Percentiles rank a stretch among this genome's conserved stretches.
Conservation (phyloP, 1,284 basidiomycete genomes). For the Agaricales sp. region DNA sequence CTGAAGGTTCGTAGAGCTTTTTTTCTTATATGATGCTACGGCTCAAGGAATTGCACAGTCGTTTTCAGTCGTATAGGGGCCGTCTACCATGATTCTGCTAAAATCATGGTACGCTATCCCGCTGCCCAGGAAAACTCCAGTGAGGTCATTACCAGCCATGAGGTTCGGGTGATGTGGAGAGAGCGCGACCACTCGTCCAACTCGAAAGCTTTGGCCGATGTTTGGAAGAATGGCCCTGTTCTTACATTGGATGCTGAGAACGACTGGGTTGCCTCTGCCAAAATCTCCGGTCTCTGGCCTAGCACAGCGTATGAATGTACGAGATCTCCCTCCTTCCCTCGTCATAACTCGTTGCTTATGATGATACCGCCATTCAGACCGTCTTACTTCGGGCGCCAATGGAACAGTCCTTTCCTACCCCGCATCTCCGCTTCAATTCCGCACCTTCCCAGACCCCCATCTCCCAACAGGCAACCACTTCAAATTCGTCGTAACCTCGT, state of each 20-base stretch:
- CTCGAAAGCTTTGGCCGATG: slow-evolving; percentile 9
- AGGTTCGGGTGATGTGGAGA: slow-evolving; percentile 37
- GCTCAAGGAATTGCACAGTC: too few species aligned
- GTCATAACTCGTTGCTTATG: slow-evolving; percentile 2
- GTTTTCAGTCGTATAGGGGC: slow-evolving; percentile 61
- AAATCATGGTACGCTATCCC: slow-evolving; percentile 55
- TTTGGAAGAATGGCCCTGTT: slow-evolving; percentile 46
- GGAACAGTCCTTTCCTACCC: slow-evolving; percentile 39
- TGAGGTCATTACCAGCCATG: neutral
- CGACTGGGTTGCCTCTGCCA: slow-evolving; percentile 61
- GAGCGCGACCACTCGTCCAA: slow-evolving; percentile 20
- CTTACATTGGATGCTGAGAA: slow-evolving; percentile 31
- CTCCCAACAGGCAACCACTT: slow-evolving; percentile 43
- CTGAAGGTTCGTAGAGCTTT: slow-evolving; percentile 22
- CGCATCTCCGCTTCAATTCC: slow-evolving; percentile 42
- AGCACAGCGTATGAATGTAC: slow-evolving; percentile 66
- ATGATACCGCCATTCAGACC: slow-evolving; percentile 27
- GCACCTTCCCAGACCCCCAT: slow-evolving; percentile 59
- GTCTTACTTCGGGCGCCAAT: slow-evolving; percentile 36
- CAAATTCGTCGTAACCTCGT: slow-evolving; percentile 58
- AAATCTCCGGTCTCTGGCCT: slow-evolving; percentile 55
- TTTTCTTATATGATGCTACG: too few species aligned
- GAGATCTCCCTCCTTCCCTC: slow-evolving; percentile 15
- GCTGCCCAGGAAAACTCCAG: slow-evolving; percentile 1
- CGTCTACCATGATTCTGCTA: slow-evolving; percentile 51